Evolutionary conservation across 176 grass and related monocot species (phyloP).

Genomic region (Aegilops tauschii): DNA sequence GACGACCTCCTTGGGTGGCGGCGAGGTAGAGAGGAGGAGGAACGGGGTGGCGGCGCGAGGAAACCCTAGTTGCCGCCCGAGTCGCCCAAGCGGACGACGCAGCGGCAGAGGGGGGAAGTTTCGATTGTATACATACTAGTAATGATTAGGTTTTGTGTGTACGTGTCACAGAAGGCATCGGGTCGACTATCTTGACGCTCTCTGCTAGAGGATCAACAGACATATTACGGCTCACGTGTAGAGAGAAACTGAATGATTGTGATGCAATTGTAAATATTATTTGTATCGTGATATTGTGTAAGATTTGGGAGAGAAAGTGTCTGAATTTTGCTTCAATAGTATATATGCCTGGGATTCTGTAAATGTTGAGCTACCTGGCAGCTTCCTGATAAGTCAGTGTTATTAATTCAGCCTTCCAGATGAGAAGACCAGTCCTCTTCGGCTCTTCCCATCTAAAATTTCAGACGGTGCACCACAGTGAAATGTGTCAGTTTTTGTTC

Average conservation of each 20-base stretch:
- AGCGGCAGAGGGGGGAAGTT: too few species aligned
- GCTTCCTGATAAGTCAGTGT: not conserved
- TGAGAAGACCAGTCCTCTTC: not conserved
- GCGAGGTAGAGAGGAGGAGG: too few species aligned
- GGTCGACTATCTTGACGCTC: constrained; percentile 74
- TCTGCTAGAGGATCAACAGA: constrained; percentile 83
- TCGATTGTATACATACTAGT: too few species aligned
- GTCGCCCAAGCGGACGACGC: too few species aligned
- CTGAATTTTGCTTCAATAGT: constrained; percentile 1
- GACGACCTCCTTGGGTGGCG: too few species aligned
- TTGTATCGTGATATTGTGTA: not conserved
- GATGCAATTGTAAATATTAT: constrained; percentile 18
- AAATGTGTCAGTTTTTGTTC: not conserved
- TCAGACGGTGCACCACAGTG: not conserved
- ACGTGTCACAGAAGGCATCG: constrained; percentile 70
- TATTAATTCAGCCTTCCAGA: not conserved
- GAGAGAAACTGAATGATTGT: constrained; percentile 21
- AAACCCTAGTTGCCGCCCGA: too few species aligned
- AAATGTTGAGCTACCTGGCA: not conserved
- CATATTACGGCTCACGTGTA: constrained; percentile 1
- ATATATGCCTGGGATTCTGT: not conserved
- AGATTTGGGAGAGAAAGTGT: not conserved
- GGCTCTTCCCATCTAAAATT: not conserved
- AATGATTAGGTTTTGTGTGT: too few species aligned
- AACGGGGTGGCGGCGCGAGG: too few species aligned